Evolutionary conservation across 352 stramenopile genomes (phyloP).

Genomic region (Globisporangium megalacanthum): DNA sequence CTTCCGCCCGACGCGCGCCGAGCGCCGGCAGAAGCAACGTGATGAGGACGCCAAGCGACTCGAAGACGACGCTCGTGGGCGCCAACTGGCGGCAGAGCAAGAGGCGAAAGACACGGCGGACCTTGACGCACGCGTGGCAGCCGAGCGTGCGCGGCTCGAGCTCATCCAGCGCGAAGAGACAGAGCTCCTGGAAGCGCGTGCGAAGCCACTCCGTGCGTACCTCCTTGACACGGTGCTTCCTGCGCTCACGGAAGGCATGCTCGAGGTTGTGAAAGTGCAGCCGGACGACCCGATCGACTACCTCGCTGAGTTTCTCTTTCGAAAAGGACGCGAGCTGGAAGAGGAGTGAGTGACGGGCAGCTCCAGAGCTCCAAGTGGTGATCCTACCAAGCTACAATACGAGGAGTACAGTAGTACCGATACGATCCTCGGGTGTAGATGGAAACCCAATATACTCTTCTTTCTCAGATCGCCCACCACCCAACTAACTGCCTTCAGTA

Average conservation of each 20-base stretch:
- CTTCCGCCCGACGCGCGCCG: constrained; percentile 75
- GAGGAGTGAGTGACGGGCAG: background rate
- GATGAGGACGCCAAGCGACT: constrained; percentile 39
- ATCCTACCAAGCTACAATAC: background rate
- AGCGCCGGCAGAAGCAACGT: constrained; percentile 41
- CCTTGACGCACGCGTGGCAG: constrained; percentile 37
- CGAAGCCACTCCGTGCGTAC: constrained; percentile 76
- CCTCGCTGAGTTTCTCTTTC: constrained; percentile 83
- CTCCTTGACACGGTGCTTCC: constrained; percentile 84
- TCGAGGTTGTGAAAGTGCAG: constrained; percentile 85
- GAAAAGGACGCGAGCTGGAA: constrained; percentile 63
- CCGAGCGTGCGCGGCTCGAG: constrained; percentile 59
- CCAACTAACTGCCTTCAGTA: background rate
- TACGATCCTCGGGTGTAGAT: too few relatives aligned
- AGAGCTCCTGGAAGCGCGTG: constrained; percentile 70
- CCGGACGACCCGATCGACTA: constrained; percentile 85
- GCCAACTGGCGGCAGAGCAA: constrained; percentile 35
- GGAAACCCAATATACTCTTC: constrained; percentile 8
- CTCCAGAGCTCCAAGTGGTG: background rate
- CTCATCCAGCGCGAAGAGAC: constrained; percentile 74
- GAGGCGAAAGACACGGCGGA: constrained; percentile 43
- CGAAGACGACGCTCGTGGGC: constrained; percentile 33
- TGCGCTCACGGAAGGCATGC: constrained; percentile 77
- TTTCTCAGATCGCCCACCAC: background rate
- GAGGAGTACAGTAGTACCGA: background rate